Conservation (phyloP, 192 early-diverging fungal genomes). For the Backusella tarrabulga region DNA sequence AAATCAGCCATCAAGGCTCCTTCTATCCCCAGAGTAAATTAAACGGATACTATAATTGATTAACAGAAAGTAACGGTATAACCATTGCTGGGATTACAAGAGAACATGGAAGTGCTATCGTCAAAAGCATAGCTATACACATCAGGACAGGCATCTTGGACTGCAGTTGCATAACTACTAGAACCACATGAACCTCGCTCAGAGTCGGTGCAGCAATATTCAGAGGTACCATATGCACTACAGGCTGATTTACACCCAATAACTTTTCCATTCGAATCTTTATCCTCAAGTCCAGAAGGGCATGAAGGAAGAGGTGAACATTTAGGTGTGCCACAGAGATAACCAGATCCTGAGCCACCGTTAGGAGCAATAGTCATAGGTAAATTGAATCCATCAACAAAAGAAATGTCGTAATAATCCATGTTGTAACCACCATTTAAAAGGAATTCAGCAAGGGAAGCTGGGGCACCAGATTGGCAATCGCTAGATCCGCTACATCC, state of each 20-base stretch:
- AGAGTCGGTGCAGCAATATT: constrained; percentile 23
- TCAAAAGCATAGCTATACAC: constrained; percentile 24
- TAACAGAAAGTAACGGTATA: constrained; percentile 29
- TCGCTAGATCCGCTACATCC: constrained; percentile 9
- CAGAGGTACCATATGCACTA: neutral
- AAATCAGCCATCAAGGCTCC: neutral
- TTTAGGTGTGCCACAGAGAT: constrained; percentile 20
- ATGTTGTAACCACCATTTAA: constrained; percentile 11
- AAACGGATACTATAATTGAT: neutral
- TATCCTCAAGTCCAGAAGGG: constrained; percentile 13
- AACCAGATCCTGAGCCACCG: neutral
- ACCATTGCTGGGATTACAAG: constrained; percentile 14
- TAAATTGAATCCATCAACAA: constrained; percentile 33
- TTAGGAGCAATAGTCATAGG: constrained; percentile 23
- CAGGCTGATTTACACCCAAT: constrained; percentile 27
- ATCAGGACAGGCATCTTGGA: constrained; percentile 12
- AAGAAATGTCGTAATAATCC: constrained; percentile 31
- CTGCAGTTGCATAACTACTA: neutral
- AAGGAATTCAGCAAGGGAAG: constrained; percentile 30
- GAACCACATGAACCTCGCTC: constrained; percentile 3
- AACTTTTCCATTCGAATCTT: constrained; percentile 15
- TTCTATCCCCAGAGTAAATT: neutral
- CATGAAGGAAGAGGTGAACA: constrained; percentile 11
- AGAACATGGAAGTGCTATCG: constrained; percentile 27
- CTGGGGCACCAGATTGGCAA: constrained; percentile 22